Percentiles rank a stretch among this genome's conserved stretches.
Evolutionary conservation across 257 asterid species (phyloP).

Genomic region (Solanum appendiculatum): DNA sequence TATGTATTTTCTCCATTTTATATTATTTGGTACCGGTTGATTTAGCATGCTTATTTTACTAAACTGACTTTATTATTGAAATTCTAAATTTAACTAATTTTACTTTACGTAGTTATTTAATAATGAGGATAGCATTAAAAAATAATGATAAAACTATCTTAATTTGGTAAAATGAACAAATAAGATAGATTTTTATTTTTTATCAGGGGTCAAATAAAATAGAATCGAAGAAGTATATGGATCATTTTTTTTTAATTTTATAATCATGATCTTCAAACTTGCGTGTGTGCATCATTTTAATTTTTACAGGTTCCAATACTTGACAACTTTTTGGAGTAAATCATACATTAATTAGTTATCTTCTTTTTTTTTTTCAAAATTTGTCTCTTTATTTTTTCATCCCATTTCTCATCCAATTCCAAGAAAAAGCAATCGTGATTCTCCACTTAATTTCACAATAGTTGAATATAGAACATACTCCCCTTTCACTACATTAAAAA

Average conservation of each 20-base stretch:
- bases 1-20: too few species aligned
- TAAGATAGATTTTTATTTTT: too few species aligned
- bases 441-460: neutral
- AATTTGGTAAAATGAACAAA: too few species aligned
- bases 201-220: neutral
- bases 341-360: neutral
- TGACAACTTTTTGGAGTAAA: neutral
- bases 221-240: neutral
- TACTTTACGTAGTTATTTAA: too few species aligned
- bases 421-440: neutral
- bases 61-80: too few species aligned
- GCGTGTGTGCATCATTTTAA: neutral
- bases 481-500: neutral
- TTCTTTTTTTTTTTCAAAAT: neutral
- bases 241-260: neutral
- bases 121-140: neutral
- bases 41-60: too few species aligned
- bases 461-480: neutral
- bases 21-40: too few species aligned
- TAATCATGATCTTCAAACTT: neutral
- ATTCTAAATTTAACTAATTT: too few species aligned
- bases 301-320: neutral
- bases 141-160: neutral
- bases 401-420: neutral
- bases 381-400: neutral